phyloP scores from a whole-genome alignment of 257 asterid species.

The Solanum gandarillasii region DNA sequence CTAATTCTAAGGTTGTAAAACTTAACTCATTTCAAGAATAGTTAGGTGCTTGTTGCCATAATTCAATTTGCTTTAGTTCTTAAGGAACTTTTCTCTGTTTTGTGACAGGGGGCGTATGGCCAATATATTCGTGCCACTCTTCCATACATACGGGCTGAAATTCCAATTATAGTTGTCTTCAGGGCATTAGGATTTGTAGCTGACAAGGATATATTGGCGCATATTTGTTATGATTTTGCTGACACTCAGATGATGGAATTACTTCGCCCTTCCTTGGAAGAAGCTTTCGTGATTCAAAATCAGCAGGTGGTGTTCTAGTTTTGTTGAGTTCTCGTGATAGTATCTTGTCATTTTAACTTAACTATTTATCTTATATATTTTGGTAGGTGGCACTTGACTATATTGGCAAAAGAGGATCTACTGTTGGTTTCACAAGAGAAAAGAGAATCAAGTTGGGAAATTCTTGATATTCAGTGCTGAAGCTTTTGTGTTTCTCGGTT shows the following conservation, averaged over 20 bases:
- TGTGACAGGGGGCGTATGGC: slow-evolving; percentile 84
- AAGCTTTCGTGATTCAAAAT: slow-evolving; percentile 96
- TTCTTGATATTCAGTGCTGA: background rate
- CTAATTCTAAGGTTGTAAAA: slow-evolving; percentile 88
- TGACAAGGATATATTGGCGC: slow-evolving; percentile 91
- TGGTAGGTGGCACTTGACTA: slow-evolving; percentile 93
- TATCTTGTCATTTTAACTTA: background rate
- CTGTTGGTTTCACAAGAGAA: slow-evolving; percentile 91
- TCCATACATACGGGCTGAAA: slow-evolving; percentile 86
- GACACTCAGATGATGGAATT: slow-evolving; percentile 97
- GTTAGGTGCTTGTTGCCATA: background rate
- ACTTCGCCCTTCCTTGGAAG: slow-evolving; percentile 93
- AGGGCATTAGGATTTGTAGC: slow-evolving; percentile 94
- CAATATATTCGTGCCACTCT: slow-evolving; percentile 93
- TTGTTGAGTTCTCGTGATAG: background rate
- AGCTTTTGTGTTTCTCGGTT: background rate
- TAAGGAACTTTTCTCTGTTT: background rate
- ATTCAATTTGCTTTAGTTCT: background rate
- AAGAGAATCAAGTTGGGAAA: slow-evolving; percentile 77
- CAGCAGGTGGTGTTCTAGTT: slow-evolving; percentile 47
- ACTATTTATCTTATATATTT: background rate
- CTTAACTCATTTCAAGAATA: background rate
- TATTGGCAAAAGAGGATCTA: slow-evolving; percentile 96
- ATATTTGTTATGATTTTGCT: slow-evolving; percentile 80
- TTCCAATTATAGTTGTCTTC: slow-evolving; percentile 86